Conservation (phyloP, 768 basidiomycete genomes). For the Xerocomellus amylosporus region DNA sequence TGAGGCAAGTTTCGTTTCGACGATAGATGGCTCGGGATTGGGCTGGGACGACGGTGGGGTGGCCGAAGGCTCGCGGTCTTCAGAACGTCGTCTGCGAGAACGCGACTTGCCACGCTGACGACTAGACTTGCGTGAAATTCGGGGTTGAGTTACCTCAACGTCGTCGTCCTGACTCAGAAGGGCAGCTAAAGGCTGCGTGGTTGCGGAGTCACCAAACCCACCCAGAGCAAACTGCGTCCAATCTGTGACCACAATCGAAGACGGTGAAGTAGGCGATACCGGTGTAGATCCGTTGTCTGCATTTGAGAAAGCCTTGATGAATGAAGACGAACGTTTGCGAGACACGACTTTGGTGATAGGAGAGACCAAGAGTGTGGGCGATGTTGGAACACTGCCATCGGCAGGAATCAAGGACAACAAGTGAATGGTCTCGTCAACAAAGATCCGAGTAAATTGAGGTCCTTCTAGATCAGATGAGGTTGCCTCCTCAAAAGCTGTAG, state of each 20-base stretch:
- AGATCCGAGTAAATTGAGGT: constrained; percentile 48
- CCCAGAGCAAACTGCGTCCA: constrained; percentile 69
- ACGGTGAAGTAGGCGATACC: constrained; percentile 28
- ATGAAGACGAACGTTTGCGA: constrained; percentile 34
- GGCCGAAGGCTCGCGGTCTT: constrained; percentile 14
- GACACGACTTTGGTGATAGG: constrained; percentile 34
- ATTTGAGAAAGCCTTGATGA: constrained; percentile 28
- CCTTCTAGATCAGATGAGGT: constrained; percentile 27
- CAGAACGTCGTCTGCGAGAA: constrained; percentile 20
- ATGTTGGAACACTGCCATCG: constrained; percentile 32
- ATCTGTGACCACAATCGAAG: constrained; percentile 39
- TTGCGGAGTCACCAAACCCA: constrained; percentile 52
- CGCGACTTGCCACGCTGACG: constrained; percentile 33
- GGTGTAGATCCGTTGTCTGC: constrained; percentile 23
- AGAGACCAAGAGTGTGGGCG: constrained; percentile 30
- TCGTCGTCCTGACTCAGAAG: constrained; percentile 66
- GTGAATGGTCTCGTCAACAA: constrained; percentile 67
- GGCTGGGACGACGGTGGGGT: constrained; percentile 20
- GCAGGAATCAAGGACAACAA: constrained; percentile 50
- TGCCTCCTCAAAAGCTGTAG: constrained; percentile 35
- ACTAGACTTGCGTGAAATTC: constrained; percentile 33
- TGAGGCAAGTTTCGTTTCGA: constrained; percentile 41
- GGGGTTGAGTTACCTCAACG: constrained; percentile 51
- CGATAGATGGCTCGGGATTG: constrained; percentile 9
- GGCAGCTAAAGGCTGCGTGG: constrained; percentile 44